Base-by-base conservation (phyloP, 768 basidiomycete genomes). In the Boletus reticuloceps region DNA sequence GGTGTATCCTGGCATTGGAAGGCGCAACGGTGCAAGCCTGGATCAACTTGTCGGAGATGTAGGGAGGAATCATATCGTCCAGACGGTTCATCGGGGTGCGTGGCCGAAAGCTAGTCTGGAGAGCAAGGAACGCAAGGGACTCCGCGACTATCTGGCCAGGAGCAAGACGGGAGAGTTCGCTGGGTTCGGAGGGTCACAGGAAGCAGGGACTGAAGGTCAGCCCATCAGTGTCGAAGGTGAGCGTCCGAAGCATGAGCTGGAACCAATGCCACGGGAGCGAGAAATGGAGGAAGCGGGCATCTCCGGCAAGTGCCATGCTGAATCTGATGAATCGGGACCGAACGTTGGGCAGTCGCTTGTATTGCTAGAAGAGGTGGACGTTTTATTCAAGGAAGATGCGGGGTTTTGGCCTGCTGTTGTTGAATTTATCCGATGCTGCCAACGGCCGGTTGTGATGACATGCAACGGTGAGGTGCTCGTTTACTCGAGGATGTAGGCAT, bases 1-100 rank as follows among this genome's bases (percentile, higher is more conserved):
- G 69, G 94, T 98, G 13, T 89, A 94, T 72, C 91, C 97, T 25
- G 97, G 97, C 4, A 86, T 95, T 49, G 94, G 94, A n/a, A 89
- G 83, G 64, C 83, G 97, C 36, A 89, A 83, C 56, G 91, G 89
- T 7, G 77, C 84, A 25, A 90, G 84, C 62, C 74, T 99, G 60
- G 84, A 88, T 53, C 78, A 80, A 54, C 79, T 94, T 58, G 83
- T 98, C 45, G 97, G 97, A 14, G 93, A 96, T 56, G 93, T 95
- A 4, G 93, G 94, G 19, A 92, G 84, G 74, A 98, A 97, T 66
- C 97, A 99, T 70, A 79, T 88, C 55, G 86, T 95, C 36, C 74
- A 75, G 54, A 75, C 70, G 55, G 68, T 68, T 32, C 57, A 56
- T 8, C 50, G 45, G 34, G 45, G 46, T 47, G 61, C 40, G 17